Evolutionary conservation across 768 basidiomycete genomes (phyloP).

Genomic region (Cystobasidium ongulense): DNA sequence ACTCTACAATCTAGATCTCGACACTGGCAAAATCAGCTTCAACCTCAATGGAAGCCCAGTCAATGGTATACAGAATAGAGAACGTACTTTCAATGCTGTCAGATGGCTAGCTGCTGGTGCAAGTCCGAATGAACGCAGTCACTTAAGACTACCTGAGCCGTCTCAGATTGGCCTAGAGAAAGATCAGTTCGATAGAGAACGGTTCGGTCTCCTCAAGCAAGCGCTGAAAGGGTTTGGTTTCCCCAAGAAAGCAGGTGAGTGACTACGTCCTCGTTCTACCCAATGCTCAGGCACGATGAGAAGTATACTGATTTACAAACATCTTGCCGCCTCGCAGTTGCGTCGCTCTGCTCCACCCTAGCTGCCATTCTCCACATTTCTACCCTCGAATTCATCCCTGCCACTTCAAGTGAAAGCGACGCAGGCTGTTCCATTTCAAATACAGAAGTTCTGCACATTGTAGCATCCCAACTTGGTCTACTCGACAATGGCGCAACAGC

Average conservation of each 20-base stretch:
- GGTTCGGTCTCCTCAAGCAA: slow-evolving; percentile 87
- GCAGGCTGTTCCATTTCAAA: slow-evolving; percentile 79
- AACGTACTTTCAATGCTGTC: slow-evolving; percentile 96
- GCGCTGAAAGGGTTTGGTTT: slow-evolving; percentile 88
- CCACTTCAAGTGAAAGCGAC: slow-evolving; percentile 75
- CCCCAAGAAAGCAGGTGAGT: slow-evolving; percentile 55
- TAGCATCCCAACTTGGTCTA: slow-evolving; percentile 86
- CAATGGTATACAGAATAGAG: slow-evolving; percentile 75
- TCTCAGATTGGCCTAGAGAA: slow-evolving; percentile 17
- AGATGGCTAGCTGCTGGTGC: slow-evolving; percentile 93
- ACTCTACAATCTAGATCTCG: slow-evolving; percentile 73
- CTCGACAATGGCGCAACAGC: slow-evolving; percentile 50
- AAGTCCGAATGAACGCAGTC: slow-evolving; percentile 73
- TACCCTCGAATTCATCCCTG: slow-evolving; percentile 83
- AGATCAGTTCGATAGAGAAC: slow-evolving; percentile 38
- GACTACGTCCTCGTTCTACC: background rate
- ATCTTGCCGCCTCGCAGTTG: slow-evolving; percentile 53
- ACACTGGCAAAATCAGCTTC: slow-evolving; percentile 68
- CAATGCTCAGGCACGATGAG: too few species aligned
- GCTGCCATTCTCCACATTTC: slow-evolving; percentile 95
- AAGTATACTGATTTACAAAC: background rate
- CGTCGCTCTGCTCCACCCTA: slow-evolving; percentile 86
- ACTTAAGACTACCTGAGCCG: slow-evolving; percentile 58
- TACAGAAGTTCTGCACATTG: slow-evolving; percentile 66
- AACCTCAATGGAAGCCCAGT: slow-evolving; percentile 66